These are phyloP conservation scores for Daldinia sp. DNA, from an alignment of 2,329 filamentous ascomycete genomes.

Conservation along the genomic window DNA sequence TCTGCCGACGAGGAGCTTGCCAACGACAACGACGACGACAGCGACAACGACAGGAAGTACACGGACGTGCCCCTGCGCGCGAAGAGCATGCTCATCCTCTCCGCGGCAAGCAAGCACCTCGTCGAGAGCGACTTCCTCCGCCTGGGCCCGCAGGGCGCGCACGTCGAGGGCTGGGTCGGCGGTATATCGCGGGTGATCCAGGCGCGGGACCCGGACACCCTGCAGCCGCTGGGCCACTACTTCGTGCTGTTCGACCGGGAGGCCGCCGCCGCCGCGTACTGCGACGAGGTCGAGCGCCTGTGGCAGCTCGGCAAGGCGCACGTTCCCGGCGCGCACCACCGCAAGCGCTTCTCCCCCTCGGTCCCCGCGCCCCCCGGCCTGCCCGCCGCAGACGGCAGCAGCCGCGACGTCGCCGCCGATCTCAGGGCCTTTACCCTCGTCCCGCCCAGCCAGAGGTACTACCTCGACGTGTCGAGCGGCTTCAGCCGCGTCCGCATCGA, in stretches of 20 bases:
- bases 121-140: conserved; percentile 78
- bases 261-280: conserved; percentile 72
- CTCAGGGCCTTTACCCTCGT: conserved; percentile 52
- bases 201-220: conserved; percentile 71
- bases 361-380: conserved; percentile 41
- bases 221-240: conserved; percentile 74
- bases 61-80: conserved; percentile 36
- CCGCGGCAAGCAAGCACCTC: conserved; percentile 69
- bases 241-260: conserved; percentile 74
- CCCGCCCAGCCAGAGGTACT: conserved; percentile 47
- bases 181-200: conserved; percentile 72
- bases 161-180: conserved; percentile 76
- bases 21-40: neutral
- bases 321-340: conserved; percentile 52
- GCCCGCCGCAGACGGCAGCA: conserved; percentile 17
- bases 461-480: conserved; percentile 34
- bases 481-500: conserved; percentile 28
- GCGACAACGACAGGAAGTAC: neutral
- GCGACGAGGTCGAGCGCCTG: conserved; percentile 64
- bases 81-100: conserved; percentile 65
- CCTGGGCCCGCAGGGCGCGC: conserved; percentile 69
- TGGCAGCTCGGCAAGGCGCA: conserved; percentile 60
- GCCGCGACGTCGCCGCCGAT: conserved; percentile 39
- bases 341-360: conserved; percentile 17
- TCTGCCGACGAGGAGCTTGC: neutral